Percentiles rank a stretch among this genome's conserved stretches.
phyloP scores from a whole-genome alignment of 2,329 filamentous ascomycete genomes.

The Curvularia hawaiiensis region DNA sequence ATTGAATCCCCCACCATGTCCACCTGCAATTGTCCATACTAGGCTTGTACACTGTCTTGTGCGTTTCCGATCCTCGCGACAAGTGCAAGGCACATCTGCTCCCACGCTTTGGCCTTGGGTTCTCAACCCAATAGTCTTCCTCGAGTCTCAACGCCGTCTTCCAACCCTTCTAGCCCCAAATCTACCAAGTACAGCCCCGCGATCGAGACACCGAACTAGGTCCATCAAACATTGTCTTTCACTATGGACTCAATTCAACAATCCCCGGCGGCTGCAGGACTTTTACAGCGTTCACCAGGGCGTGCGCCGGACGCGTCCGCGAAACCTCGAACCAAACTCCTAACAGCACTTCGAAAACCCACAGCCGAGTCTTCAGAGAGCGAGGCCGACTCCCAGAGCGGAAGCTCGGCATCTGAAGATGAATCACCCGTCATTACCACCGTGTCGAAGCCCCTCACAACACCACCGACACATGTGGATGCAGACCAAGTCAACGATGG shows the following conservation, averaged over 20 bases:
- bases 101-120: neutral
- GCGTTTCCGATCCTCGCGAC: neutral
- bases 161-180: neutral
- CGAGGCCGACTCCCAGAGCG: constrained; percentile 45
- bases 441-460: constrained; percentile 22
- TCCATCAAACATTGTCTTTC: neutral
- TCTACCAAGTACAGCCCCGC: neutral
- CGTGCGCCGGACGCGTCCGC: constrained; percentile 23
- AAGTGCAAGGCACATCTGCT: neutral
- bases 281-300: constrained; percentile 1
- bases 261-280: neutral
- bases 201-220: neutral
- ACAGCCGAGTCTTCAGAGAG: constrained; percentile 46
- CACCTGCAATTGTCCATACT: constrained; percentile 16
- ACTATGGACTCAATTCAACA: neutral
- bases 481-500: constrained; percentile 23
- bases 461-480: constrained; percentile 1
- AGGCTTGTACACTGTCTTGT: neutral
- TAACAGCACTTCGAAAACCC: constrained; percentile 30
- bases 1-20: constrained; percentile 17
- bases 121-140: neutral
- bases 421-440: constrained; percentile 44
- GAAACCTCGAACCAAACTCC: constrained; percentile 26
- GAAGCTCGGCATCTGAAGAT: constrained; percentile 30
- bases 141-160: neutral